Conservation (phyloP, 2,329 filamentous ascomycete genomes). For the Cercospora sp. region DNA sequence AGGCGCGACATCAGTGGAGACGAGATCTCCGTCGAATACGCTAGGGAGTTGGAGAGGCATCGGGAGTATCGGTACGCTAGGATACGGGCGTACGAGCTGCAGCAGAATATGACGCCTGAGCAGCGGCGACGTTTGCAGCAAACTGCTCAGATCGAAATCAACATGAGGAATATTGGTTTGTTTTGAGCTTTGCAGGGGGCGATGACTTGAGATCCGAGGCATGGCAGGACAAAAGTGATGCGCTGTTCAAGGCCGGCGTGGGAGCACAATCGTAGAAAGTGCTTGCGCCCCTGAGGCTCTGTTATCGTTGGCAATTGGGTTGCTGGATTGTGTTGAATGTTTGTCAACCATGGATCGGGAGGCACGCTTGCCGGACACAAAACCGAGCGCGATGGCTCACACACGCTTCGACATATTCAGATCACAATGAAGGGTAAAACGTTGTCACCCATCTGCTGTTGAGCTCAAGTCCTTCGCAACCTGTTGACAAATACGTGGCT, state of each 20-base stretch:
- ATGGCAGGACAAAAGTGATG: neutral
- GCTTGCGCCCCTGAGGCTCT: neutral
- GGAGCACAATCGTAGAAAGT: neutral
- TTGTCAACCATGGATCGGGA: neutral
- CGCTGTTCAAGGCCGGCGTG: neutral
- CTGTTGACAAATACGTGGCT: too few species aligned
- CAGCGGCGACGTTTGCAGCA: neutral
- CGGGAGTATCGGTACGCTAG: neutral
- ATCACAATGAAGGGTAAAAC: neutral
- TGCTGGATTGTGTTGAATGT: neutral
- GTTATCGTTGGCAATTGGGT: neutral
- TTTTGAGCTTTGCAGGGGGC: neutral
- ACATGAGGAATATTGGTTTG: constrained; percentile 1
- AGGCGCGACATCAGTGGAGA: neutral
- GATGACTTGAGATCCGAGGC: neutral
- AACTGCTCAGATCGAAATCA: constrained; percentile 1
- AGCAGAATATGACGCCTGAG: neutral
- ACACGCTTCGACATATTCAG: neutral
- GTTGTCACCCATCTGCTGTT: neutral
- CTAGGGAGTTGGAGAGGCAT: constrained; percentile 7
- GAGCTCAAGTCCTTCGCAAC: neutral
- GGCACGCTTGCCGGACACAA: neutral
- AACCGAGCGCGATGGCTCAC: neutral
- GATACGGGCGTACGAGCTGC: neutral
- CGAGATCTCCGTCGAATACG: neutral